phyloP scores from a whole-genome alignment of 2,329 filamentous ascomycete species.

The Penicillium sp. region DNA sequence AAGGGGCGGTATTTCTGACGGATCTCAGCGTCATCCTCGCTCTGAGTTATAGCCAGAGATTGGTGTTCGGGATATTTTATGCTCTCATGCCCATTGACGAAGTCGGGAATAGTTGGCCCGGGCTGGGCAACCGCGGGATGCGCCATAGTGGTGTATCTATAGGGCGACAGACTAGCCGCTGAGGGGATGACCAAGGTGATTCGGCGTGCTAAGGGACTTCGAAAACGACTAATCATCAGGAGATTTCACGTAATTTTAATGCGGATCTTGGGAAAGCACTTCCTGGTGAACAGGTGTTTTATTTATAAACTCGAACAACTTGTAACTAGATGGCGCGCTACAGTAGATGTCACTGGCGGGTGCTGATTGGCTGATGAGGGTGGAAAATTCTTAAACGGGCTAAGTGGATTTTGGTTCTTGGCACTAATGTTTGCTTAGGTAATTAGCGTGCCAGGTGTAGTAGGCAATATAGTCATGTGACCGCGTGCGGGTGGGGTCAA shows the following conservation, averaged over 20 bases:
- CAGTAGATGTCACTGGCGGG: slow-evolving; percentile 13
- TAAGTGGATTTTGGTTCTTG: slow-evolving; percentile 4
- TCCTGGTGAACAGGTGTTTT: slow-evolving; percentile 4
- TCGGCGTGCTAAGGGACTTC: slow-evolving; percentile 7
- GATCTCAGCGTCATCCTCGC: slow-evolving; percentile 53
- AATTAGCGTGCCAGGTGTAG: no score
- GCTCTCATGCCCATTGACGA: slow-evolving; percentile 4
- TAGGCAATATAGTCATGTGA: no score
- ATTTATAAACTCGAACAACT: no score
- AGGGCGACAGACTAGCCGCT: slow-evolving; percentile 2
- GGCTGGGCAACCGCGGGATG: slow-evolving; percentile 15
- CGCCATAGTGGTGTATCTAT: slow-evolving; percentile 9
- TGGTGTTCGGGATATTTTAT: neutral
- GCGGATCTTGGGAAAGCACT: neutral
- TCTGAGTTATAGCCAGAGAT: slow-evolving; percentile 50
- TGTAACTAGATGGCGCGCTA: no score
- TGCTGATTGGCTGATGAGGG: slow-evolving; percentile 12
- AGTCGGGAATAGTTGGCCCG: slow-evolving; percentile 7
- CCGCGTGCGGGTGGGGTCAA: no score
- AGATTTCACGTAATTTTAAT: neutral
- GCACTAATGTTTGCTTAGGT: slow-evolving; percentile 1
- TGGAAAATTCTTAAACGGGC: slow-evolving; percentile 3
- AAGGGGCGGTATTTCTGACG: slow-evolving; percentile 62
- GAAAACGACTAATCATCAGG: slow-evolving; percentile 7
- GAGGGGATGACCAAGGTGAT: neutral